Percentiles rank a stretch among this genome's conserved stretches.
phyloP scores from a whole-genome alignment of 768 basidiomycete species.

The Suillus subluteus region DNA sequence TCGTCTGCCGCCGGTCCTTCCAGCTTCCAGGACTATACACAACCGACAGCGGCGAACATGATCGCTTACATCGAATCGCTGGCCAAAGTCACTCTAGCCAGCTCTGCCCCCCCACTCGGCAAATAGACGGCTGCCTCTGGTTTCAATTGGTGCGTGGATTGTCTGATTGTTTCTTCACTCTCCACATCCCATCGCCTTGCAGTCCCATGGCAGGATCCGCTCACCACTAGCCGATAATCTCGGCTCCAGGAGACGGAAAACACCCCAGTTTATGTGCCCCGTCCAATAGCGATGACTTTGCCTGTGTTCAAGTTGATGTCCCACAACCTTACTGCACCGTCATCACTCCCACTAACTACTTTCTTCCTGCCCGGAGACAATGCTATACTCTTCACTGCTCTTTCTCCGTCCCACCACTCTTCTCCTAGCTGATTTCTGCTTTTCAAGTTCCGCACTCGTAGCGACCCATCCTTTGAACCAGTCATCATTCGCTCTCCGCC shows the following conservation, averaged over 20 bases:
- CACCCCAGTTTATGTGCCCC: neutral
- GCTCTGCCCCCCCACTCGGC: too few species aligned
- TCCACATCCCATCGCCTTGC: neutral
- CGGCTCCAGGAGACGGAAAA: too few species aligned
- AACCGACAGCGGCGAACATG: neutral
- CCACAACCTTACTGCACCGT: too few species aligned
- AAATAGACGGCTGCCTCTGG: too few species aligned
- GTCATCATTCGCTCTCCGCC: neutral
- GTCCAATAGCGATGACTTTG: neutral
- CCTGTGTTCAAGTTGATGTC: too few species aligned
- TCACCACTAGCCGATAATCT: too few species aligned
- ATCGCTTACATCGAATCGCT: neutral
- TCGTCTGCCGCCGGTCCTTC: neutral
- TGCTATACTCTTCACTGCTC: neutral
- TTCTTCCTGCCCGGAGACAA: neutral
- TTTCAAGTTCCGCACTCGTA: neutral
- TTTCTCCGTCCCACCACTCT: too few species aligned
- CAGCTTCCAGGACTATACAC: neutral
- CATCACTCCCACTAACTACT: too few species aligned
- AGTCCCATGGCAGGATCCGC: neutral
- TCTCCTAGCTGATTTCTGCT: too few species aligned
- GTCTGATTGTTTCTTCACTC: neutral
- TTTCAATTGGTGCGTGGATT: neutral
- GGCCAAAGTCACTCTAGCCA: too few species aligned
- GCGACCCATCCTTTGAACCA: neutral